Conservation (phyloP, 306 rosid genomes). For the Arachis hypogaea region DNA sequence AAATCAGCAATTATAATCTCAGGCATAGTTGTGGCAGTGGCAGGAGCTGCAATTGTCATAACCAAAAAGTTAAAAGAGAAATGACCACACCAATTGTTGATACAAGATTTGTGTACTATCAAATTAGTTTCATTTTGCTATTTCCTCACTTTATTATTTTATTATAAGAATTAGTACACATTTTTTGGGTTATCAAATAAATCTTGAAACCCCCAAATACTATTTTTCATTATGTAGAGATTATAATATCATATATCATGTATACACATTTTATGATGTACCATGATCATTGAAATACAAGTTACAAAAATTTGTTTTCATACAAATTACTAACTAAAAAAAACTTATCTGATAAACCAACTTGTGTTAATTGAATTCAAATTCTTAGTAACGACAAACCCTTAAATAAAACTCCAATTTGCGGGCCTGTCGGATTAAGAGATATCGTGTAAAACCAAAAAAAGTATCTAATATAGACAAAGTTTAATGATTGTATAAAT, state of each 20-base stretch:
- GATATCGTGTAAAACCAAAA: too few species aligned
- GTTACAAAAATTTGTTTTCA: neutral
- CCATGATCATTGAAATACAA: slow-evolving; percentile 15
- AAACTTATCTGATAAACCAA: too few species aligned
- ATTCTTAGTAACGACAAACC: too few species aligned
- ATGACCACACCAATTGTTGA: slow-evolving; percentile 39
- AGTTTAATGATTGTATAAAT: too few species aligned
- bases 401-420: too few species aligned
- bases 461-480: too few species aligned
- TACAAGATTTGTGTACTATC: slow-evolving; percentile 23
- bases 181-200: slow-evolving; percentile 38
- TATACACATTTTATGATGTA: slow-evolving; percentile 9
- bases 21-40: slow-evolving; percentile 58
- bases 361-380: too few species aligned
- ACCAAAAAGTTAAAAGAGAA: slow-evolving; percentile 66
- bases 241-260: neutral
- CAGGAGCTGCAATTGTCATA: slow-evolving; percentile 57
- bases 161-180: slow-evolving; percentile 18
- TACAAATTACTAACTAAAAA: too few species aligned
- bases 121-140: slow-evolving; percentile 18
- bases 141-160: neutral
- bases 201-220: neutral
- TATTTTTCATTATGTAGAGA: neutral
- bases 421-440: too few species aligned
- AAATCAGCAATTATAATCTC: slow-evolving; percentile 63